Base-by-base conservation (phyloP, 2,329 filamentous ascomycete genomes). In the Aspergillus unguis region DNA sequence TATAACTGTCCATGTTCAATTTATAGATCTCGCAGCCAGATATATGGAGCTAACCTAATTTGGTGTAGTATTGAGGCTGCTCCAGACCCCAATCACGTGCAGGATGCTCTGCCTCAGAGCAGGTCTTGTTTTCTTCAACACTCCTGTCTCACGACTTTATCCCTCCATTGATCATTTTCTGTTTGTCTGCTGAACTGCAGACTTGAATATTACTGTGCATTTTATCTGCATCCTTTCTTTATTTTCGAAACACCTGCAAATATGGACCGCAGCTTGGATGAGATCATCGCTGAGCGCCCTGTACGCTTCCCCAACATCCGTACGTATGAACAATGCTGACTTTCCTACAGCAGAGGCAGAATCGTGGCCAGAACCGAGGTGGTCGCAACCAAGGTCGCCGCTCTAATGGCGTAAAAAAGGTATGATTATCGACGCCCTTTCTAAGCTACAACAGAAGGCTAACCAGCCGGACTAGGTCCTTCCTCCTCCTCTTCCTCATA, bases 391-490 rank as follows among this genome's bases (percentile, higher is more conserved):
- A 76, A 62, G 72, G 76, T 59, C 70, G 73, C 64, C 87, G 88
- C 67, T 86, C 88, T 75, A 89, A 94, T 76, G 89, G 89, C 75
- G 83, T 92, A 71, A 92, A 86, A 91, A 95, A 95, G 90, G 90
- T 92, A 72, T 42, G 9, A 23, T 8, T 46, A 11, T 11, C 26
- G 4, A 25, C 26, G n/a, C n/a, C 5, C 8, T 23, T 5, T 8
- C 32, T 23, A 38, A 44, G 25, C 48, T 37, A 35, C 17, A 17
- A 17, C 17, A 17, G 17, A 17, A 17, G 36, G 28, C 42, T 46
- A 23, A 47, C 46, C 26, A 44, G 17, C 41, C 42, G 43, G 3
- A 40, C 9, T 28, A 76, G 72, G 74, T 75, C 70, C 68, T 71
- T 71, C 73, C 71, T 77, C 73, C 70, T 72, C 49, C 45, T 62